A percentile compares a stretch with the other conserved stretches of the same genome.
Conservation (phyloP, 371 early-diverging fungal species). For the Mucor indicus region DNA sequence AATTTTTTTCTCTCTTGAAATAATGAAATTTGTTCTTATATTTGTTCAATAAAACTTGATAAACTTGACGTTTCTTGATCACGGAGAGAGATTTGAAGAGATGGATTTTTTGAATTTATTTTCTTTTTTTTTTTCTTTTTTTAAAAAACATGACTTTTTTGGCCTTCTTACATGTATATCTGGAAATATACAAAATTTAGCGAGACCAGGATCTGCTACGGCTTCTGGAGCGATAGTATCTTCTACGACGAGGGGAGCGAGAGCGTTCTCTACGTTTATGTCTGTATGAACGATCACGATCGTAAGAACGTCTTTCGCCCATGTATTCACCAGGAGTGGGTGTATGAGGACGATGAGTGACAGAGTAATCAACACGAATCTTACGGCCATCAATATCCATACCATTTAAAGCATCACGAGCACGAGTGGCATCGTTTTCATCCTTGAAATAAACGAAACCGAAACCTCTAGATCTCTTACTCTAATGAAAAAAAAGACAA, state of each 20-base stretch:
- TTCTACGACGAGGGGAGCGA: slow-evolving; percentile 31
- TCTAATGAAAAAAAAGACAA: slow-evolving; percentile 12
- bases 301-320: slow-evolving; percentile 47
- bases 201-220: slow-evolving; percentile 44
- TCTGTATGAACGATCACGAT: slow-evolving; percentile 20
- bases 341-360: slow-evolving; percentile 64
- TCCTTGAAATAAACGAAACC: slow-evolving; percentile 85
- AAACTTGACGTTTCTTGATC: no score
- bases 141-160: neutral
- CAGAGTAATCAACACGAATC: slow-evolving; percentile 79
- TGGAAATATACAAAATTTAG: slow-evolving; percentile 6
- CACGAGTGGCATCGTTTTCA: slow-evolving; percentile 74
- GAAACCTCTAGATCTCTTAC: slow-evolving; percentile 65
- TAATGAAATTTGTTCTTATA: no score
- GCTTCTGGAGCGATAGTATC: slow-evolving; percentile 34
- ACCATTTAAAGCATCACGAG: slow-evolving; percentile 65
- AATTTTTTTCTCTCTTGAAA: no score
- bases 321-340: slow-evolving; percentile 73
- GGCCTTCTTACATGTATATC: no score
- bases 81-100: no score
- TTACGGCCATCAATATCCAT: slow-evolving; percentile 65
- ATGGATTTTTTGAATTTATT: no score
- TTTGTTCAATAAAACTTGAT: no score
- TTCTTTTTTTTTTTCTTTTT: neutral
- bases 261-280: slow-evolving; percentile 29